These are phyloP conservation scores for Penicillium maclennaniae DNA, from an alignment of 495 filamentous ascomycete species.

Conservation along the genomic window DNA sequence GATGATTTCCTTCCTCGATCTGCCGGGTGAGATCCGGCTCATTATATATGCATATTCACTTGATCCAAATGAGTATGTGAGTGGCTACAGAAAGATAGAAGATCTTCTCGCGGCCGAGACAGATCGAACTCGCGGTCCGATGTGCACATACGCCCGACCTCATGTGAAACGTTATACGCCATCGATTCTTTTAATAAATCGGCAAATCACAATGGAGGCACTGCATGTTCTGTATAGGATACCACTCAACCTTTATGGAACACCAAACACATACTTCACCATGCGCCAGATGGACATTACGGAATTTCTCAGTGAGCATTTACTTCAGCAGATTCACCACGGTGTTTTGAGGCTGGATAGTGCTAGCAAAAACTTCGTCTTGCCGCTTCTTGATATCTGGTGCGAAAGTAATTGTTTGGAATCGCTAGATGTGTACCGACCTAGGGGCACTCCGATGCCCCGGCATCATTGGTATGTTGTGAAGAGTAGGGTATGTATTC, in stretches of 20 bases:
- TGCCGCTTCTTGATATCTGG: slow-evolving; percentile 21
- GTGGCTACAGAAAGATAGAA: slow-evolving; percentile 10
- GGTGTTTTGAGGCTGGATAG: slow-evolving; percentile 8
- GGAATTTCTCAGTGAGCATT: slow-evolving; percentile 18
- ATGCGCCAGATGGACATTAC: slow-evolving; percentile 22
- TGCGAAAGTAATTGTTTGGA: slow-evolving; percentile 10
- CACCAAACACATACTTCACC: slow-evolving; percentile 14
- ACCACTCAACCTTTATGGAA: slow-evolving; percentile 12
- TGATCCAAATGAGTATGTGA: slow-evolving; percentile 17
- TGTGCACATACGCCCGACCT: slow-evolving; percentile 7
- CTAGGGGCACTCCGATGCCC: not conserved
- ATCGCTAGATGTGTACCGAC: slow-evolving; percentile 17
- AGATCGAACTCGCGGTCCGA: slow-evolving; percentile 10
- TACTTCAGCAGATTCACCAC: slow-evolving; percentile 14
- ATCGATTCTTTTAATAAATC: slow-evolving; percentile 18
- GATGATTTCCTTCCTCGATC: slow-evolving; percentile 10
- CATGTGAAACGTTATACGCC: slow-evolving; percentile 15
- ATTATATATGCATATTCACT: slow-evolving; percentile 14
- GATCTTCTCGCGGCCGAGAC: slow-evolving; percentile 2
- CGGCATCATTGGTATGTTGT: slow-evolving; percentile 12
- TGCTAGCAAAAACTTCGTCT: slow-evolving; percentile 17
- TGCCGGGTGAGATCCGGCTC: slow-evolving; percentile 15
- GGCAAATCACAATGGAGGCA: slow-evolving; percentile 16
- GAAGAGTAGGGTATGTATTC: slow-evolving; percentile 10
- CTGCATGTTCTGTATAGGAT: slow-evolving; percentile 18